These are phyloP conservation scores for Helicostylum pulchrum DNA, from an alignment of 192 early-diverging fungal genomes.

Conservation along the genomic window DNA sequence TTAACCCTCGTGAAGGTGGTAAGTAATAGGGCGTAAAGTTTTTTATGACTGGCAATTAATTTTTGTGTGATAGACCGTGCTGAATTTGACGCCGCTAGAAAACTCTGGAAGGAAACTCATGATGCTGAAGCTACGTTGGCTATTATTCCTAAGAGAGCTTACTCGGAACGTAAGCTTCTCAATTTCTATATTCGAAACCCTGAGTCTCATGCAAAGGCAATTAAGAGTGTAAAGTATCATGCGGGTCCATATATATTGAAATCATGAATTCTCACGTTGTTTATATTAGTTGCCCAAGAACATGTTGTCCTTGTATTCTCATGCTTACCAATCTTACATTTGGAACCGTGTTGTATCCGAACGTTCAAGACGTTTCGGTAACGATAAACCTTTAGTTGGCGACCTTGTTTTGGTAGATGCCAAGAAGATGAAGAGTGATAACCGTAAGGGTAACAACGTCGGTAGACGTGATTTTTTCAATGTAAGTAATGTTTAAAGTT, in stretches of 20 bases:
- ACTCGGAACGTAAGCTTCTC: conserved; percentile 60
- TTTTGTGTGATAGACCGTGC: conserved; percentile 49
- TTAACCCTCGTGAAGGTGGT: conserved; percentile 79
- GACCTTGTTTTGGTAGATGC: conserved; percentile 70
- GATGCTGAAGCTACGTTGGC: conserved; percentile 62
- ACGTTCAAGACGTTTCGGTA: conserved; percentile 67
- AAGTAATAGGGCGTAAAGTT: too few species aligned
- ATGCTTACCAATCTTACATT: conserved; percentile 92
- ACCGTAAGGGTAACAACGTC: conserved; percentile 26
- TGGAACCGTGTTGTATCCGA: conserved; percentile 89
- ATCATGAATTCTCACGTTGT: neutral
- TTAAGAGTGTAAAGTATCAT: conserved; percentile 49
- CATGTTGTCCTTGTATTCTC: conserved; percentile 88
- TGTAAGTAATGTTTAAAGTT: neutral
- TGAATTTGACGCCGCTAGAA: conserved; percentile 62
- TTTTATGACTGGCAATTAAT: too few species aligned
- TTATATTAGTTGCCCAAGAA: conserved; percentile 72
- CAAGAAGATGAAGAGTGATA: conserved; percentile 2
- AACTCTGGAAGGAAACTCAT: conserved; percentile 59
- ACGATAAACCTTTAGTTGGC: conserved; percentile 64
- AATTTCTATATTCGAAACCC: conserved; percentile 11
- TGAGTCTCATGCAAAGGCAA: conserved; percentile 56
- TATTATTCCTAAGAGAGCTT: conserved; percentile 60
- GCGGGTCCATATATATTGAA: neutral
- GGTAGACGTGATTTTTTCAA: conserved; percentile 6